Evolutionary conservation across 2,329 filamentous ascomycete species (phyloP).

Genomic region (Aureobasidium sp.): DNA sequence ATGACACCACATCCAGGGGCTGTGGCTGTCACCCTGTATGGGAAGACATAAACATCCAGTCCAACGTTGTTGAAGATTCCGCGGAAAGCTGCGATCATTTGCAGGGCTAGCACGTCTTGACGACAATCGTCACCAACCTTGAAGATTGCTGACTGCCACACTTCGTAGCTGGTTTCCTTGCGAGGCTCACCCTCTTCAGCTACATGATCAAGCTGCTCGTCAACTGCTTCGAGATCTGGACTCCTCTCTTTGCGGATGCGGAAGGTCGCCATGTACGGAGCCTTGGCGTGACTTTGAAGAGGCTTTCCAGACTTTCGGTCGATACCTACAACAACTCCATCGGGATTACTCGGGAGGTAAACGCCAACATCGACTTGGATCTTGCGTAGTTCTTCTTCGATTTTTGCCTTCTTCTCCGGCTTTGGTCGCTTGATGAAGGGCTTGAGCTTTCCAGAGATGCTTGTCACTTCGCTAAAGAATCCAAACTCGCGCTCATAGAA

Average conservation of each 20-base stretch:
- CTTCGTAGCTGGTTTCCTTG: constrained; percentile 62
- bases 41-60: constrained; percentile 93
- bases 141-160: constrained; percentile 99
- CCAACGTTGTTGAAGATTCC: constrained; percentile 95
- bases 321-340: constrained; percentile 94
- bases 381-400: constrained; percentile 94
- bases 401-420: constrained; percentile 97
- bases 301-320: constrained; percentile 97
- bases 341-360: constrained; percentile 93
- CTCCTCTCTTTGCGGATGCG: constrained; percentile 74
- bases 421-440: constrained; percentile 88
- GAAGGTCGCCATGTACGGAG: constrained; percentile 98
- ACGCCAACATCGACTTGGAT: constrained; percentile 97
- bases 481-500: constrained; percentile 94
- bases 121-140: constrained; percentile 98
- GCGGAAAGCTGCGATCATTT: constrained; percentile 96
- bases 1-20: constrained; percentile 97
- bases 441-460: constrained; percentile 89
- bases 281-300: constrained; percentile 94
- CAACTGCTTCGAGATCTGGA: constrained; percentile 45
- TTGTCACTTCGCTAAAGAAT: constrained; percentile 98
- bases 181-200: constrained; percentile 26
- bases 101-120: constrained; percentile 90
- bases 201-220: constrained; percentile 29
- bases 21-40: constrained; percentile 93